Conservation (phyloP, 768 basidiomycete species). For the Panellus pusillus region DNA sequence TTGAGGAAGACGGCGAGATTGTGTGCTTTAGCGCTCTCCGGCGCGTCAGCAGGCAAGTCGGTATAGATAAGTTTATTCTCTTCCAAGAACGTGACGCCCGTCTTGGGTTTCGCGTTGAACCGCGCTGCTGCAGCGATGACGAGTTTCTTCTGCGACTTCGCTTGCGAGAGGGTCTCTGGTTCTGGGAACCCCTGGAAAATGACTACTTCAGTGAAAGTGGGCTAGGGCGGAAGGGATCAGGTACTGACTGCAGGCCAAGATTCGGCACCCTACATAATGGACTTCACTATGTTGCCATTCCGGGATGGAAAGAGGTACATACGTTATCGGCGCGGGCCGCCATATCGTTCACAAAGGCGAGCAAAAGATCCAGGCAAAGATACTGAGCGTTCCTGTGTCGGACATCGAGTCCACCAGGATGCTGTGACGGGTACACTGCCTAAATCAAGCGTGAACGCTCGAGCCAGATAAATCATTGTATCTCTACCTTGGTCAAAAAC, state of each 20-base stretch:
- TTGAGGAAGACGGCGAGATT: conserved; percentile 88
- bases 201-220: not conserved
- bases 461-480: not conserved
- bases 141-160: conserved; percentile 84
- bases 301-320: conserved; percentile 22
- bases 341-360: conserved; percentile 90
- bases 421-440: conserved; percentile 79
- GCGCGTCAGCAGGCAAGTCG: conserved; percentile 54
- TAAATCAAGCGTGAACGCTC: conserved; percentile 30
- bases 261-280: conserved; percentile 37
- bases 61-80: conserved; percentile 87
- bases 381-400: conserved; percentile 81
- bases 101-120: conserved; percentile 93
- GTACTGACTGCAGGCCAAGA: conserved; percentile 66
- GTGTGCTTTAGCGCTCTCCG: conserved; percentile 43
- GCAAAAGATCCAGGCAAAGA: conserved; percentile 82
- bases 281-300: no score
- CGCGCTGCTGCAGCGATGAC: conserved; percentile 79
- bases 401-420: conserved; percentile 54
- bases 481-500: conserved; percentile 81
- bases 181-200: conserved; percentile 50
- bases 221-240: not conserved
- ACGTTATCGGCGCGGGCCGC: conserved; percentile 57
- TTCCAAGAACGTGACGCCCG: conserved; percentile 86
- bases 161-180: conserved; percentile 57